Evolutionary conservation across 23 red algal species (phyloP).

Genomic region (Agarophyton chilense): DNA sequence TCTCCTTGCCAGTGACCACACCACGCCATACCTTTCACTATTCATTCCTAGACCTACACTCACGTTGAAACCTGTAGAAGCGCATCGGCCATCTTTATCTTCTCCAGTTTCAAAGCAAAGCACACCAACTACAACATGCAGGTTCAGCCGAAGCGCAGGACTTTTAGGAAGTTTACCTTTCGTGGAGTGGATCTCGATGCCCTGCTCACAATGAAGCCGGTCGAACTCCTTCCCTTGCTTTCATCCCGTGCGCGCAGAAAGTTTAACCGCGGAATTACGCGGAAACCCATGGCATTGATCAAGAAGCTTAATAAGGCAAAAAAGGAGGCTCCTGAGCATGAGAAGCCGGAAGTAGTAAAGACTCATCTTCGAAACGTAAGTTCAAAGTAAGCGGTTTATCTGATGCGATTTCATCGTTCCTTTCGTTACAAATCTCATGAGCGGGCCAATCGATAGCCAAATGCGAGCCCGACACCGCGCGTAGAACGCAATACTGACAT

Average conservation of each 20-base stretch:
- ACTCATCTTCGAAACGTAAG: conserved; percentile 93
- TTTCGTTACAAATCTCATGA: no score
- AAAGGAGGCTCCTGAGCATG: conserved; percentile 76
- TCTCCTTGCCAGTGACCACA: no score
- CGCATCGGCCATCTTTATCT: neutral
- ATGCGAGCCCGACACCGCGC: no score
- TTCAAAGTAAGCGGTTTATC: no score
- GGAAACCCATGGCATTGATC: conserved; percentile 87
- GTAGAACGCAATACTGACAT: no score
- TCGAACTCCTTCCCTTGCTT: conserved; percentile 84
- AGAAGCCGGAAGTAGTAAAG: conserved; percentile 92
- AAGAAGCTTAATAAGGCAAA: conserved; percentile 99
- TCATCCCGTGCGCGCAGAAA: conserved; percentile 84
- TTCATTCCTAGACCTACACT: neutral
- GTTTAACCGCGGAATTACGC: conserved; percentile 84
- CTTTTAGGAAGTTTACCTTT: conserved; percentile 99
- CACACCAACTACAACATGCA: neutral
- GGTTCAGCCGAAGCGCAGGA: conserved; percentile 74
- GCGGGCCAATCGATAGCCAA: no score
- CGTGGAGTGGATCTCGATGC: conserved; percentile 96
- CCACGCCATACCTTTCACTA: neutral
- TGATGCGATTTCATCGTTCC: no score
- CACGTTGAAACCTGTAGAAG: neutral
- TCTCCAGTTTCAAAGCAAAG: neutral
- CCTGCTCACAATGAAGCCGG: conserved; percentile 89